Conservation (phyloP, 2,329 filamentous ascomycete genomes). For the Fusarium metavorans region DNA sequence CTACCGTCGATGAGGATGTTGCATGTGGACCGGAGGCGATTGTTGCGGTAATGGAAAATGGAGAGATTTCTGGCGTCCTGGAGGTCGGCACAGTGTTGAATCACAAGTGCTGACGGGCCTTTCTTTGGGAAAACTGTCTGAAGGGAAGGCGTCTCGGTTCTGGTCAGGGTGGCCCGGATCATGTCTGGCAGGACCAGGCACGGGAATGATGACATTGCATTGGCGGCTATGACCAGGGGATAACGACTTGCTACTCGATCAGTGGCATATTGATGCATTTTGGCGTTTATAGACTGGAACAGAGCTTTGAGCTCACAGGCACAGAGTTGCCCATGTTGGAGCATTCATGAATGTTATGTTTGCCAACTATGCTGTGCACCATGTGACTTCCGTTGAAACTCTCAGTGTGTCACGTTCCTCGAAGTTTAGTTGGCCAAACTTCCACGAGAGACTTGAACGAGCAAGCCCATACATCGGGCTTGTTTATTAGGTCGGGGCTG, state of each 20-base stretch:
- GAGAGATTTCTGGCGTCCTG: slow-evolving; percentile 44
- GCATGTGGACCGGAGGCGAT: slow-evolving; percentile 37
- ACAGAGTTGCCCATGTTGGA: neutral
- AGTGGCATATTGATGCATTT: slow-evolving; percentile 3
- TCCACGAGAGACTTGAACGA: neutral
- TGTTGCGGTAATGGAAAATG: slow-evolving; percentile 48
- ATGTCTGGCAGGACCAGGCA: slow-evolving; percentile 14
- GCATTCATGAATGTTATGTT: neutral
- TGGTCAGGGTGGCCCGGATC: neutral
- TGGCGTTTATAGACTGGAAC: slow-evolving; percentile 31
- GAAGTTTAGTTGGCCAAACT: neutral
- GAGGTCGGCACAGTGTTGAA: slow-evolving; percentile 43
- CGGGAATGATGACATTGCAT: slow-evolving; percentile 6
- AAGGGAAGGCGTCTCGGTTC: too few species aligned
- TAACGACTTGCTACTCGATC: neutral
- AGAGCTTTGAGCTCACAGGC: neutral
- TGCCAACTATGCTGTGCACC: neutral
- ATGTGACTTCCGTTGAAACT: neutral
- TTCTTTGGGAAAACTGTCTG: neutral
- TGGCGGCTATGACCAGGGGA: slow-evolving; percentile 12
- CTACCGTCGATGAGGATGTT: slow-evolving; percentile 47
- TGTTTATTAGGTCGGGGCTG: neutral
- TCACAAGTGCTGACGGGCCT: slow-evolving; percentile 17
- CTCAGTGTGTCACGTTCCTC: neutral
- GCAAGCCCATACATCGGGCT: neutral